Evolutionary conservation across 371 early-diverging fungal species (phyloP).

Genomic region (Blakeslea trispora): DNA sequence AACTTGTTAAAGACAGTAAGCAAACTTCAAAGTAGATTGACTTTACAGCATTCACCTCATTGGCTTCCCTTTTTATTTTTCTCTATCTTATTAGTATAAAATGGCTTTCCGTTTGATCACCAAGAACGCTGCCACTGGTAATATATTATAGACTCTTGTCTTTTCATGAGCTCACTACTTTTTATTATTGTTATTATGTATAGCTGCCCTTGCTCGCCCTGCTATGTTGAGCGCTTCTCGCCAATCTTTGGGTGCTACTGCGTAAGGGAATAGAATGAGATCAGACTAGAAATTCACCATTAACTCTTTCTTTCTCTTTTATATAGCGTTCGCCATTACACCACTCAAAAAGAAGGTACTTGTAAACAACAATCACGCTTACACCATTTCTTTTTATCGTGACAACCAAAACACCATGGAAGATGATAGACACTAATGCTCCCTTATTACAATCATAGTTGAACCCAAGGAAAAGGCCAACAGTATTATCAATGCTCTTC

Average conservation of each 20-base stretch:
- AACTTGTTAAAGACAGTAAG: no score
- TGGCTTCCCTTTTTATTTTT: background rate
- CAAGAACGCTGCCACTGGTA: conserved; percentile 35
- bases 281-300: no score
- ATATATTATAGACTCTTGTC: no score
- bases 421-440: no score
- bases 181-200: background rate
- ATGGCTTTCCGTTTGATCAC: conserved; percentile 40
- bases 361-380: background rate
- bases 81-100: no score
- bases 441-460: no score
- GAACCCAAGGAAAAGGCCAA: conserved; percentile 78
- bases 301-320: background rate
- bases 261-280: conserved; percentile 17
- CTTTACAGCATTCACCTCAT: conserved; percentile 2
- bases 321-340: conserved; percentile 28
- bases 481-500: conserved; percentile 89
- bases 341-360: conserved; percentile 33
- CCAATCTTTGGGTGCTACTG: conserved; percentile 31
- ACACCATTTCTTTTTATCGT: no score
- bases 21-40: background rate
- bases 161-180: background rate
- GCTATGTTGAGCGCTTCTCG: conserved; percentile 26
- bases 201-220: conserved; percentile 35
- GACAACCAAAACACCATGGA: no score